phyloP scores from a whole-genome alignment of 768 basidiomycete genomes.

The Fomitopsis pulvina region DNA sequence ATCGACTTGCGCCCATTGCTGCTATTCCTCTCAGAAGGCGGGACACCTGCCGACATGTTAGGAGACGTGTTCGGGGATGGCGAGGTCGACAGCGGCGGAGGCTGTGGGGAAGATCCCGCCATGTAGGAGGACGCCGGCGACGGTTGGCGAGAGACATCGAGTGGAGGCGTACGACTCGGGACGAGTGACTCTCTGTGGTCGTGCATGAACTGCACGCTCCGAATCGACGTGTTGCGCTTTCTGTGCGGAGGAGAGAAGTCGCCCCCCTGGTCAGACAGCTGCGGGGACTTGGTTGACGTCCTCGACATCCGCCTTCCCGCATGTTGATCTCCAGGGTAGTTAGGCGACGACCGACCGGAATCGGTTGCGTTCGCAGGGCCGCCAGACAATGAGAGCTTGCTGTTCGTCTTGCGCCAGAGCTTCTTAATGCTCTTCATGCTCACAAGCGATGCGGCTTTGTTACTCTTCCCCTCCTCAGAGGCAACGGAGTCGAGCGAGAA shows the following conservation, averaged over 20 bases:
- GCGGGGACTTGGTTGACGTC: slow-evolving; percentile 10
- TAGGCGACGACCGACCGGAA: slow-evolving; percentile 21
- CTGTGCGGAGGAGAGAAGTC: slow-evolving; percentile 28
- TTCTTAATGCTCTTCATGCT: slow-evolving; percentile 69
- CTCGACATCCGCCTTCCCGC: slow-evolving; percentile 10
- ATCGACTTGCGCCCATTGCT: slow-evolving; percentile 59
- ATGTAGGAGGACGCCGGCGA: slow-evolving; percentile 17
- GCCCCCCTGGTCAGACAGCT: slow-evolving; percentile 10
- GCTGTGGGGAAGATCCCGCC: slow-evolving; percentile 4
- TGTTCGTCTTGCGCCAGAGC: slow-evolving; percentile 73
- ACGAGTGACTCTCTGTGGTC: slow-evolving; percentile 58
- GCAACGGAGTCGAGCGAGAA: slow-evolving; percentile 72
- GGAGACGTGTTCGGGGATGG: slow-evolving; percentile 15
- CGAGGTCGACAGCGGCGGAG: slow-evolving; percentile 20
- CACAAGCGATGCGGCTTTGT: slow-evolving; percentile 43
- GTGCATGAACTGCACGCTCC: slow-evolving; percentile 63
- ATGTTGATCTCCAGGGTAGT: slow-evolving; percentile 11
- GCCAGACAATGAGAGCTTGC: slow-evolving; percentile 24
- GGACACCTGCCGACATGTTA: slow-evolving; percentile 12
- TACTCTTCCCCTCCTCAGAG: slow-evolving; percentile 22
- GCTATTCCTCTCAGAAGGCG: slow-evolving; percentile 35
- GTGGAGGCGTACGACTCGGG: slow-evolving; percentile 23
- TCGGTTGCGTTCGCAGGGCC: slow-evolving; percentile 8
- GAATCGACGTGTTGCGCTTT: slow-evolving; percentile 31
- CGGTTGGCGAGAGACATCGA: slow-evolving; percentile 10